Evolutionary conservation across 2,329 filamentous ascomycete species (phyloP).

Genomic region (Myriosclerotinia curreyana): DNA sequence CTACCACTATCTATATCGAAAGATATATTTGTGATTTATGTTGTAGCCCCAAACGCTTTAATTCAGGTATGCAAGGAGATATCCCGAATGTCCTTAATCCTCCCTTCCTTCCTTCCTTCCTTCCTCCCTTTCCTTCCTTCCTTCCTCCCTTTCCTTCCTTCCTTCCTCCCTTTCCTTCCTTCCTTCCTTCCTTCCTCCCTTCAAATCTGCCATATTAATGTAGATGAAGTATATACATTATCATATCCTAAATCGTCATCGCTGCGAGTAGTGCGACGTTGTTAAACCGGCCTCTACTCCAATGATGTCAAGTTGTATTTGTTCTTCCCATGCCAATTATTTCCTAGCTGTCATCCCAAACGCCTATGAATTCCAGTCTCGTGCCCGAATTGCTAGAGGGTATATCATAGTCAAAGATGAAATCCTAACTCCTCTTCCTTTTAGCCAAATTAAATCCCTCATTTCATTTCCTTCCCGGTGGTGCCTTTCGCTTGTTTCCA

Average conservation of each 20-base stretch:
- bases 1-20: not conserved
- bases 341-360: not conserved
- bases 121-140: not conserved
- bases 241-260: constrained; percentile 12
- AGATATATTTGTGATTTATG: not conserved
- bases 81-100: not conserved
- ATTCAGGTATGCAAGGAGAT: not conserved
- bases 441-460: not conserved
- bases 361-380: not conserved
- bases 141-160: too few relatives aligned
- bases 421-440: not conserved
- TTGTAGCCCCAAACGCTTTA: too few relatives aligned
- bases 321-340: not conserved
- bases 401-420: not conserved
- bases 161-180: not conserved
- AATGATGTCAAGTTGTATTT: too few relatives aligned
- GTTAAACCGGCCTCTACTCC: not conserved
- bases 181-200: not conserved
- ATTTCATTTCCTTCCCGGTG: not conserved
- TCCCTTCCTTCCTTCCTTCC: too few relatives aligned
- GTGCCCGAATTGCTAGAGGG: not conserved
- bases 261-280: not conserved
- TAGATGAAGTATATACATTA: constrained; percentile 1
- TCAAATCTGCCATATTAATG: not conserved
- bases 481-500: constrained; percentile 26